Conservation (phyloP, 2,329 filamentous ascomycete species). For the Aureobasidium lini region DNA sequence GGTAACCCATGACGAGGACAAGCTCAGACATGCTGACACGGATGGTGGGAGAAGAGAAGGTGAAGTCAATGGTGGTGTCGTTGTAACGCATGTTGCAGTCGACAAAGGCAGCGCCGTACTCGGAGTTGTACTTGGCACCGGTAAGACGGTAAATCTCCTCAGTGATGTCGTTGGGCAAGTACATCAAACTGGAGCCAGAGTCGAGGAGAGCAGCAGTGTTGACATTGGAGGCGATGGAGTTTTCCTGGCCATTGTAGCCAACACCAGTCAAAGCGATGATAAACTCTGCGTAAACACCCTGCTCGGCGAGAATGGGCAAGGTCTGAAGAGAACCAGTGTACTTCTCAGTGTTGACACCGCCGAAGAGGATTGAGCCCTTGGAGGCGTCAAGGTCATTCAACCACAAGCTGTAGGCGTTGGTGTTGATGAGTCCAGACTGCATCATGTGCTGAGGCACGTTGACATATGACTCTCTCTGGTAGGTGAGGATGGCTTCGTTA, state of each 20-base stretch:
- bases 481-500: slow-evolving; percentile 68
- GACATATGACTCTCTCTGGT: slow-evolving; percentile 43
- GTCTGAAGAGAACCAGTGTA: slow-evolving; percentile 57
- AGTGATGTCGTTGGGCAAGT: slow-evolving; percentile 57
- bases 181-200: slow-evolving; percentile 66
- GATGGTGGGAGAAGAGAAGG: slow-evolving; percentile 49
- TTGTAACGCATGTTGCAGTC: slow-evolving; percentile 46
- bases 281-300: slow-evolving; percentile 44
- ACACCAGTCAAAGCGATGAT: slow-evolving; percentile 45
- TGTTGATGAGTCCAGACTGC: slow-evolving; percentile 53
- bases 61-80: slow-evolving; percentile 47
- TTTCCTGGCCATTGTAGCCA: slow-evolving; percentile 34
- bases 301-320: slow-evolving; percentile 49
- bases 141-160: slow-evolving; percentile 33
- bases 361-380: slow-evolving; percentile 67
- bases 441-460: slow-evolving; percentile 61
- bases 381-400: slow-evolving; percentile 52
- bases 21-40: slow-evolving; percentile 49
- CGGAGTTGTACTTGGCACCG: slow-evolving; percentile 34
- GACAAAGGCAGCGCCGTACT: slow-evolving; percentile 42
- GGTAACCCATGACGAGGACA: slow-evolving; percentile 43
- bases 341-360: slow-evolving; percentile 71
- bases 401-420: slow-evolving; percentile 63
- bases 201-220: slow-evolving; percentile 58
- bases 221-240: slow-evolving; percentile 36